Evolutionary conservation across 805 yeast genomes (phyloP).

Genomic region (Kurtzmaniella fragi): DNA sequence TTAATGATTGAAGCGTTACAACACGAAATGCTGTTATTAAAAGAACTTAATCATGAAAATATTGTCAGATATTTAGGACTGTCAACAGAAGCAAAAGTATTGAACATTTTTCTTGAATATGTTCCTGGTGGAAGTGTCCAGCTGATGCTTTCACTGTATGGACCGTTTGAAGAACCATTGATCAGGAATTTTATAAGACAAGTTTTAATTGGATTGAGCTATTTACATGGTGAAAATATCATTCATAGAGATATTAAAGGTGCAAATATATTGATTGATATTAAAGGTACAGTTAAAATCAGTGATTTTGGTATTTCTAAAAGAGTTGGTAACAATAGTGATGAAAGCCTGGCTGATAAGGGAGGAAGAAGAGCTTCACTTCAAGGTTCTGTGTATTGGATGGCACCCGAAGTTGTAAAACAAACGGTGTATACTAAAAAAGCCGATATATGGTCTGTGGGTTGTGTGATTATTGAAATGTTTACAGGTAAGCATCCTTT

Average conservation of each 20-base stretch:
- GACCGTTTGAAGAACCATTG: constrained; percentile 75
- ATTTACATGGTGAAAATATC: constrained; percentile 69
- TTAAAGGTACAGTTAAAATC: constrained; percentile 75
- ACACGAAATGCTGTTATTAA: constrained; percentile 72
- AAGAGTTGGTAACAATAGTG: constrained; percentile 17
- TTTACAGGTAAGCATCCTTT: constrained; percentile 94
- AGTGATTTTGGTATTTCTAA: constrained; percentile 82
- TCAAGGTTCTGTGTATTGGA: constrained; percentile 96
- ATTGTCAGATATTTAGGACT: constrained; percentile 92
- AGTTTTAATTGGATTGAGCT: constrained; percentile 67
- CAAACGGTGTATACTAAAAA: constrained; percentile 87
- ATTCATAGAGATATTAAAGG: constrained; percentile 88
- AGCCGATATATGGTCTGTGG: constrained; percentile 97
- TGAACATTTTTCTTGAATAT: constrained; percentile 73
- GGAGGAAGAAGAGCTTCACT: constrained; percentile 65
- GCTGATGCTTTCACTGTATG: constrained; percentile 64
- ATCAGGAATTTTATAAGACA: constrained; percentile 70
- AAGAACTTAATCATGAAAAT: constrained; percentile 82
- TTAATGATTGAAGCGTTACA: constrained; percentile 76
- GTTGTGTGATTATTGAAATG: constrained; percentile 92
- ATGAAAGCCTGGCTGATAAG: constrained; percentile 21
- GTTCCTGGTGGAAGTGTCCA: constrained; percentile 58
- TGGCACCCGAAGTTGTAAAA: constrained; percentile 98
- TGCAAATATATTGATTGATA: constrained; percentile 78
- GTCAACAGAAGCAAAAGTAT: constrained; percentile 59